Percentiles rank a stretch among this genome's conserved stretches.
phyloP scores from a whole-genome alignment of 192 early-diverging fungal species.

The Rhizophagus clarus region DNA sequence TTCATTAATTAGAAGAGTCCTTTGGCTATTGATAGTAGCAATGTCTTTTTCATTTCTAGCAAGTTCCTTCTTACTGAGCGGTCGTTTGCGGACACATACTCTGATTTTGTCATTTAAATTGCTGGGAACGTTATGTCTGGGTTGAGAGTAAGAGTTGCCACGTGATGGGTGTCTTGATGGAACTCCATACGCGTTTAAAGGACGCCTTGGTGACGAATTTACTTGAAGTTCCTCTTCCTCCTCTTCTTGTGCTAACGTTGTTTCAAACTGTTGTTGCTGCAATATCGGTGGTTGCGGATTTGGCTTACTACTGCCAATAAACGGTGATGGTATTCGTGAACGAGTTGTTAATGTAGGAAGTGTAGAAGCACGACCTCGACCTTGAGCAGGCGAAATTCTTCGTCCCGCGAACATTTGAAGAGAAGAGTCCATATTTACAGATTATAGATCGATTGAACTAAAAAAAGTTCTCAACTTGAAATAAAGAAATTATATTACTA shows the following conservation, averaged over 20 bases:
- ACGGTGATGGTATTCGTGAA: no score
- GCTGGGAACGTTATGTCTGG: constrained; percentile 35
- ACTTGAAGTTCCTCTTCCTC: constrained; percentile 46
- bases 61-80: constrained; percentile 86
- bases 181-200: constrained; percentile 77
- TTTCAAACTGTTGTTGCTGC: no score
- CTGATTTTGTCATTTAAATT: constrained; percentile 86
- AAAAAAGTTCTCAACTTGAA: no score
- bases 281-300: no score
- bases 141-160: constrained; percentile 34
- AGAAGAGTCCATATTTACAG: no score
- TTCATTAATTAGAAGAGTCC: constrained; percentile 86
- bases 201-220: constrained; percentile 38
- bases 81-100: constrained; percentile 96
- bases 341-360: no score
- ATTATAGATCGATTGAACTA: no score
- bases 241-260: constrained; percentile 26
- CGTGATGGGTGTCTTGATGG: constrained; percentile 43
- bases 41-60: constrained; percentile 85
- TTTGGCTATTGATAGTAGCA: constrained; percentile 60
- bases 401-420: no score
- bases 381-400: no score
- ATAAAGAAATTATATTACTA: no score
- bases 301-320: no score
- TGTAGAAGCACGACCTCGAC: no score